Evolutionary conservation across 345 rosid genomes (phyloP).

Genomic region (Nasturtium officinale): DNA sequence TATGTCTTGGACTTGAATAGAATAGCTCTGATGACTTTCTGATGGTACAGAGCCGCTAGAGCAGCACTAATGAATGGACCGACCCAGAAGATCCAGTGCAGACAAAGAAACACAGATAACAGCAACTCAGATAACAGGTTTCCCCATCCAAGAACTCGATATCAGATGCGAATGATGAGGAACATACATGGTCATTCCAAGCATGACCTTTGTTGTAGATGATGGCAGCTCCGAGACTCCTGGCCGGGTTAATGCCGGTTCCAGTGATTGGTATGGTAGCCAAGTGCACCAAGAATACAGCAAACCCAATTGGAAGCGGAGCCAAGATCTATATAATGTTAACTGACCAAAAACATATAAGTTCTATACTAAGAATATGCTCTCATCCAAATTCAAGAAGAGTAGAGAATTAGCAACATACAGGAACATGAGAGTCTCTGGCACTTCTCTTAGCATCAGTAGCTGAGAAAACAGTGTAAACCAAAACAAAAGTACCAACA

Average conservation of each 20-base stretch:
- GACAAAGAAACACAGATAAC: neutral
- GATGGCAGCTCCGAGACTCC: constrained; percentile 77
- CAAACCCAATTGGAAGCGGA: constrained; percentile 76
- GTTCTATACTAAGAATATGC: neutral
- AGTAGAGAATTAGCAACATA: constrained; percentile 35
- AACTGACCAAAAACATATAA: neutral
- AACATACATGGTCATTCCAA: constrained; percentile 64
- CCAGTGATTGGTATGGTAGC: constrained; percentile 76
- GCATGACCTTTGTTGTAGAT: constrained; percentile 56
- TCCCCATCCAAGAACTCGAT: neutral
- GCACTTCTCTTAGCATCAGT: constrained; percentile 80
- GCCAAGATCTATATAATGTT: constrained; percentile 56
- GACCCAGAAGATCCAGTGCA: constrained; percentile 81
- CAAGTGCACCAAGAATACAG: constrained; percentile 72
- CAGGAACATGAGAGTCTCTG: constrained; percentile 81
- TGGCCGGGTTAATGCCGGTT: constrained; percentile 74
- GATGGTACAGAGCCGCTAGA: constrained; percentile 75
- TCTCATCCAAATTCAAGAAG: neutral
- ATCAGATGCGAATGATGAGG: neutral
- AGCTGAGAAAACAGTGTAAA: constrained; percentile 76
- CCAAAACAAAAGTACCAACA: constrained; percentile 68
- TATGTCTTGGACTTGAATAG: constrained; percentile 64
- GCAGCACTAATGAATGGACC: constrained; percentile 81
- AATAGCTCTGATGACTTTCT: constrained; percentile 69
- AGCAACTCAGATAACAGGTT: neutral